phyloP scores from a whole-genome alignment of 345 rosid species.

The Sapria himalayana region DNA sequence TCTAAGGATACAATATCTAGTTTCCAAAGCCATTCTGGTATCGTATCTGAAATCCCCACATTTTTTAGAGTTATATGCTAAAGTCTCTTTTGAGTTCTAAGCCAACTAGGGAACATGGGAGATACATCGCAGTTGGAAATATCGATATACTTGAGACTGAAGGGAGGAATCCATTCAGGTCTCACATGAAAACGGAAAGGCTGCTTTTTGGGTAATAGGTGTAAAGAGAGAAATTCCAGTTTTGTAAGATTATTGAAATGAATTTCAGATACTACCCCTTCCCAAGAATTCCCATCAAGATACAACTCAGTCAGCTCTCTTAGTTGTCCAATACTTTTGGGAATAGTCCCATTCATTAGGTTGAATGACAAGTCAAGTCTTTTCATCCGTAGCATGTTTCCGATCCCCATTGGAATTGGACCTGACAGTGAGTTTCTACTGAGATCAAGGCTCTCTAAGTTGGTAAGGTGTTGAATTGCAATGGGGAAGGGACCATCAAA shows the following conservation, averaged over 20 bases:
- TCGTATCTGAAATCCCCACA: conserved; percentile 9
- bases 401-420: conserved; percentile 6
- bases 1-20: not conserved
- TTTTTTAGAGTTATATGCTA: not conserved
- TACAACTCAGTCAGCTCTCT: conserved; percentile 5
- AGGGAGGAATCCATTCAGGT: conserved; percentile 7
- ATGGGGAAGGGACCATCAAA: no score
- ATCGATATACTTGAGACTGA: conserved; percentile 1
- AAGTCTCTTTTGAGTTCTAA: conserved; percentile 6
- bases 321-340: conserved; percentile 8
- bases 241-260: conserved; percentile 9
- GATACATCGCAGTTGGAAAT: conserved; percentile 5
- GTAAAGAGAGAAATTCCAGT: conserved; percentile 1
- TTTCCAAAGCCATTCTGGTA: conserved; percentile 10
- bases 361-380: conserved; percentile 6
- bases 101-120: conserved; percentile 8
- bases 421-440: conserved; percentile 3
- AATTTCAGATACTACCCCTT: conserved; percentile 5
- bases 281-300: conserved; percentile 9
- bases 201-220: not conserved
- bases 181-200: conserved; percentile 1
- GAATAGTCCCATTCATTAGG: conserved; percentile 8
- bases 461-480: no score
- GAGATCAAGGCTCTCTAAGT: no score
- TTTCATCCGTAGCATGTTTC: conserved; percentile 5